Percentiles rank a stretch among this genome's conserved stretches.
Evolutionary conservation across 805 yeast species (phyloP).

Genomic region (Candida alai): DNA sequence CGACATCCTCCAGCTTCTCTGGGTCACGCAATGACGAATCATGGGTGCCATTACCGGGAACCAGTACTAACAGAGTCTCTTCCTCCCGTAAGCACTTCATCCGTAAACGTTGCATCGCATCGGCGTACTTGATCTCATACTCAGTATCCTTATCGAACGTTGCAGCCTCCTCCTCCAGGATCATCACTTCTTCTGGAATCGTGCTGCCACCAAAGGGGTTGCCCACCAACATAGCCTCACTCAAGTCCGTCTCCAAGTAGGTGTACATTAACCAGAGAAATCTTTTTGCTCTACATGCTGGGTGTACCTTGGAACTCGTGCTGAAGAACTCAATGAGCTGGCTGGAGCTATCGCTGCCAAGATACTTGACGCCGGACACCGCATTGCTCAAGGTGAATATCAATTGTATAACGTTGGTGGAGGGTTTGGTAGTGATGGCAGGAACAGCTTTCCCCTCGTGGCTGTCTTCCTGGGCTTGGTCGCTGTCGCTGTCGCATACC

Average conservation of each 20-base stretch:
- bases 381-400: constrained; percentile 70
- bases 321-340: constrained; percentile 73
- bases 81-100: constrained; percentile 37
- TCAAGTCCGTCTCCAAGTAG: constrained; percentile 69
- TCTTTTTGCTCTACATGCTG: constrained; percentile 63
- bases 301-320: constrained; percentile 56
- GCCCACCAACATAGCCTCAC: constrained; percentile 41
- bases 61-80: too few species aligned
- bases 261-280: constrained; percentile 82
- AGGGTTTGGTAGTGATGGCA: constrained; percentile 35
- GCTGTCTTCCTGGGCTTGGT: too few species aligned
- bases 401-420: constrained; percentile 63
- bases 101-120: constrained; percentile 45
- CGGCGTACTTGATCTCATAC: constrained; percentile 45
- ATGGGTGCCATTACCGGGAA: too few species aligned
- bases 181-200: constrained; percentile 35
- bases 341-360: constrained; percentile 10
- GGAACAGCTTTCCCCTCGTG: constrained; percentile 43
- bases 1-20: neutral
- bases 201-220: constrained; percentile 56
- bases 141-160: constrained; percentile 46
- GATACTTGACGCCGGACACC: constrained; percentile 47
- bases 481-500: constrained; percentile 71
- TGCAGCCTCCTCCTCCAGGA: constrained; percentile 23
- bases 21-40: too few species aligned